Base-by-base conservation (phyloP, 495 filamentous ascomycete genomes). In the Immersiella caudata region DNA sequence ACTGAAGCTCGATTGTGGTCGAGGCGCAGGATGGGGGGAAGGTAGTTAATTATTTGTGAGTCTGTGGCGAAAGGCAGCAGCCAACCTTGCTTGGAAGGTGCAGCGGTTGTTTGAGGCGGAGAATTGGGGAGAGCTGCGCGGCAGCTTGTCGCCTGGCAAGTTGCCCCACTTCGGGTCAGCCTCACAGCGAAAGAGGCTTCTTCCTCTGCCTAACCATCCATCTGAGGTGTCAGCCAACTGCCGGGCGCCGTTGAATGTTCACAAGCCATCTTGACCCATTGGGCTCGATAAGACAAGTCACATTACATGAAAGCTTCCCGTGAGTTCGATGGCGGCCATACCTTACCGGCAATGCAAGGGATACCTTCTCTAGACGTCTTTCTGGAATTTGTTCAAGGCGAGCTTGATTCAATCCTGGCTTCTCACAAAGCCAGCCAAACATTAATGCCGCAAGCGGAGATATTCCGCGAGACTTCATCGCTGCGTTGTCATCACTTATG, bases 91-190 rank as follows among this genome's bases (percentile, higher is more conserved):
- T 46, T 36, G 26, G 22, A 20, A 24, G 49, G 60, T 25, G n/a
- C 12, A 33, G 12, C 51, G 24, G 25, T 49, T 55, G 58, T 26
- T n/a, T 60, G 64, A 62, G 58, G 66, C 62, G 67, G 67, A 61
- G 62, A 69, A 68, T 66, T 71, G 49, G 29, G 29, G 62, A 46
- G 69, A 57, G 63, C 63, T 56, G 40, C 67, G 67, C 66, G 66
- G 66, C 60, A 36, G 26, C 25, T 25, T 57, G 63, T 51, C 63
- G 63, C 63, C 63, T 46, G 52, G 50, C 57, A 46, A 46, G 2
- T 6, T 46, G 64, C 55, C 57, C 64, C 64, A 66, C 64, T 60
- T 25, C 52, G 16, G 57, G 33, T 27, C 36, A 46, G 51, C 49
- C 60, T 25, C 59, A 58, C 62, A 1, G 20, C 35, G 16, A 50